These are phyloP conservation scores for Colletotrichum horii DNA, from an alignment of 2,329 filamentous ascomycete genomes.

Conservation along the genomic window DNA sequence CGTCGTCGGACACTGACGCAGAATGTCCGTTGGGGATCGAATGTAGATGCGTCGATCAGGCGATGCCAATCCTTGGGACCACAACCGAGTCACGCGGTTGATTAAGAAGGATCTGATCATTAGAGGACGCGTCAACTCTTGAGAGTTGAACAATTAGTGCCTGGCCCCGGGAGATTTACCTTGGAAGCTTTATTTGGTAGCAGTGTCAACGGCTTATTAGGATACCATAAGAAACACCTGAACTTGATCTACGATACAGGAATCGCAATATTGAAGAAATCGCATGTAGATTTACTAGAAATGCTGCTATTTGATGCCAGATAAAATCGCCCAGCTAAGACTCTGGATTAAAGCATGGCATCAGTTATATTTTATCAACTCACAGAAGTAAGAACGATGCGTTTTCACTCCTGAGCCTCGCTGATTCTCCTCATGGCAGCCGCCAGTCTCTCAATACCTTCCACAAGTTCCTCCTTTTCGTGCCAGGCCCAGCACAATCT, in stretches of 20 bases:
- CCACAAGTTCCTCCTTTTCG: slow-evolving; percentile 66
- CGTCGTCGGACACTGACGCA: background rate
- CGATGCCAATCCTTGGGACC: background rate
- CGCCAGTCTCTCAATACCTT: slow-evolving; percentile 70
- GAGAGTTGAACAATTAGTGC: background rate
- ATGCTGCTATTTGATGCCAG: background rate
- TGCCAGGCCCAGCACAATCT: slow-evolving; percentile 77
- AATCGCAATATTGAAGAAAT: background rate
- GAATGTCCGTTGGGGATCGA: background rate
- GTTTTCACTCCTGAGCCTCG: background rate
- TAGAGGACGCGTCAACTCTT: background rate
- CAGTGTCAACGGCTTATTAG: background rate
- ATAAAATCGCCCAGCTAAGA: background rate
- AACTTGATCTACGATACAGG: background rate
- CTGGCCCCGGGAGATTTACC: background rate
- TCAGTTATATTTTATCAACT: background rate
- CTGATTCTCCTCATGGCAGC: background rate
- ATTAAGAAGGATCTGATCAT: background rate
- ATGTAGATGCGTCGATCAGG: background rate
- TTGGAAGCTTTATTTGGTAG: background rate
- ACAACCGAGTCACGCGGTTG: background rate
- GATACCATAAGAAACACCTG: background rate
- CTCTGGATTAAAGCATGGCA: background rate
- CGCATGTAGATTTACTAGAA: background rate
- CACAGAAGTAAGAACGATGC: background rate